Evolutionary conservation across 2,329 filamentous ascomycete species (phyloP).

Genomic region (Chaetomiaceae sp.): DNA sequence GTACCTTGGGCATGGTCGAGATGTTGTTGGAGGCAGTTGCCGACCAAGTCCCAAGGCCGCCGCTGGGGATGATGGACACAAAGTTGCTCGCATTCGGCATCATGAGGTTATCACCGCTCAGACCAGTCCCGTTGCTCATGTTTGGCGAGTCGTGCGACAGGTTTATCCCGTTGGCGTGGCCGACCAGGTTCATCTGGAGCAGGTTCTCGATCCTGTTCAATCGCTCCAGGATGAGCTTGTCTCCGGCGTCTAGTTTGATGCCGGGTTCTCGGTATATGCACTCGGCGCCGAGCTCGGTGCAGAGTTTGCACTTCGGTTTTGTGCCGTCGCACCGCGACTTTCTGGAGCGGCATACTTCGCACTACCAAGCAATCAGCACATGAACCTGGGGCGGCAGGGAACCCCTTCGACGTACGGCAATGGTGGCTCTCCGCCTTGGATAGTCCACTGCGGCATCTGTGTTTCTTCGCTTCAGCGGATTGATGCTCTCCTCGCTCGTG

Average conservation of each 20-base stretch:
- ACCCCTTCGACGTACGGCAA: conserved; percentile 53
- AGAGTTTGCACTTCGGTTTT: conserved; percentile 78
- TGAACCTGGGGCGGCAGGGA: conserved; percentile 1
- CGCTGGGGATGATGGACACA: conserved; percentile 51
- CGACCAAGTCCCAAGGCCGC: conserved; percentile 67
- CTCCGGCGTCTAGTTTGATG: conserved; percentile 79
- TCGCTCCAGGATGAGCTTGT: conserved; percentile 78
- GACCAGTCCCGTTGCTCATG: conserved; percentile 56
- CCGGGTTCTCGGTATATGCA: conserved; percentile 81
- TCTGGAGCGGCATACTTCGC: conserved; percentile 72
- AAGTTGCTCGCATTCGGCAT: conserved; percentile 41
- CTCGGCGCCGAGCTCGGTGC: conserved; percentile 72
- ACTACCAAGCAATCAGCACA: conserved; percentile 41
- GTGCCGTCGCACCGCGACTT: conserved; percentile 75
- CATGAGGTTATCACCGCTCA: conserved; percentile 53
- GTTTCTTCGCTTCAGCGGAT: conserved; percentile 56
- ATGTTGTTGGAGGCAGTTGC: conserved; percentile 60
- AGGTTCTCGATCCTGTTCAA: conserved; percentile 71
- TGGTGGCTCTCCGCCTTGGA: conserved; percentile 57
- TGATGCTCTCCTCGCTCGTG: conserved; percentile 47
- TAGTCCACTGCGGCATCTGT: conserved; percentile 58
- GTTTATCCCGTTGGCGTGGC: conserved; percentile 44
- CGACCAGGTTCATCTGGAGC: conserved; percentile 62
- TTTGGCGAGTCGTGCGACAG: conserved; percentile 58
- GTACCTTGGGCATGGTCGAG: conserved; percentile 78